These are phyloP conservation scores for Lichtheimia hyalospora DNA, from an alignment of 371 early-diverging fungal genomes.

Conservation along the genomic window DNA sequence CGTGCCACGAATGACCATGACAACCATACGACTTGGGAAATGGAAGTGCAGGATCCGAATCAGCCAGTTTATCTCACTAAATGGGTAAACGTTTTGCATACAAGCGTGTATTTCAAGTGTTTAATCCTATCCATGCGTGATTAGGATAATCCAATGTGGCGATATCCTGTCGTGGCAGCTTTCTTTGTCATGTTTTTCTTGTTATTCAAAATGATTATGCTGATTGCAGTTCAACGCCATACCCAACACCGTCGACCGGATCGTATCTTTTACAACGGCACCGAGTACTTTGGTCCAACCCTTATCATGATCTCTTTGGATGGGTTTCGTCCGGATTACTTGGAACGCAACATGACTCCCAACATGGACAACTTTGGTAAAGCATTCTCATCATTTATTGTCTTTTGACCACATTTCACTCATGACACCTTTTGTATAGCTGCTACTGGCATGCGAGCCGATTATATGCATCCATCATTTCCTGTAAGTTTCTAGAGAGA, in stretches of 20 bases:
- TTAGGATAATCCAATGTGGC: slow-evolving; percentile 13
- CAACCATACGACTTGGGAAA: not conserved
- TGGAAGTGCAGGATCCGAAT: not conserved
- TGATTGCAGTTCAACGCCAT: slow-evolving; percentile 15
- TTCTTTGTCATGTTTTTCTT: slow-evolving; percentile 16
- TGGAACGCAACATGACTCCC: slow-evolving; percentile 74
- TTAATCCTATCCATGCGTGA: not conserved
- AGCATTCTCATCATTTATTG: not conserved
- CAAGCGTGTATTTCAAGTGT: no score
- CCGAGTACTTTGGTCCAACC: slow-evolving; percentile 65
- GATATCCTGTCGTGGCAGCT: slow-evolving; percentile 5
- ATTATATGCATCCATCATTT: slow-evolving; percentile 75
- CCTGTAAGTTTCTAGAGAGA: slow-evolving; percentile 42
- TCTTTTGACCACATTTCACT: not conserved
- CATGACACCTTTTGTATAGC: slow-evolving; percentile 4
- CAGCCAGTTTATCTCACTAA: not conserved
- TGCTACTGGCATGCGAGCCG: slow-evolving; percentile 49
- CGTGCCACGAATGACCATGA: not conserved
- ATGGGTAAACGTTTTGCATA: not conserved
- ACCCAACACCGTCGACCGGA: slow-evolving; percentile 7
- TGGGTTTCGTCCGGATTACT: slow-evolving; percentile 84
- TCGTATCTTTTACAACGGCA: slow-evolving; percentile 57
- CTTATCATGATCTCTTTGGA: slow-evolving; percentile 86
- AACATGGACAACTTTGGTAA: slow-evolving; percentile 59
- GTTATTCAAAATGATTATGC: slow-evolving; percentile 21